Evolutionary conservation across 2,329 filamentous ascomycete genomes (phyloP), one percentile per base, ranked within the genome.

Genomic region (Sclerotinia borealis): DNA sequence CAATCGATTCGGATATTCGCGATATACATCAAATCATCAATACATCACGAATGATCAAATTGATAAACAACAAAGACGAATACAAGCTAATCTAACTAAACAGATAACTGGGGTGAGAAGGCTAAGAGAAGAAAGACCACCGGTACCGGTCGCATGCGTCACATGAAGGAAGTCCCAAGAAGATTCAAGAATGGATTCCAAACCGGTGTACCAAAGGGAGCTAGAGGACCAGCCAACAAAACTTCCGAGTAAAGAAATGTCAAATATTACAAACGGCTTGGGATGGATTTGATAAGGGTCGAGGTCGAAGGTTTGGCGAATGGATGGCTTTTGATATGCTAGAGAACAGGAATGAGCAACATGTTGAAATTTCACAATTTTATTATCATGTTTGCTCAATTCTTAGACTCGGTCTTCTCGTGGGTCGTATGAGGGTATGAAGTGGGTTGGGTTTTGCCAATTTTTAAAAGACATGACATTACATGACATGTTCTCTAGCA

Each of bases 81-180:
- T 87, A 88, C 83, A 87, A 84, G 87, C 88, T 76, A 85, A 85
- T 75, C 85, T 84, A 75, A 80, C 84, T 75, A 85, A 85, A 78
- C 78, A 98, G 93, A 89, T 89, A 97, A 99, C 91, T 99, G 95
- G 95, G 87, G 91, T 81, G 93, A 98, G 88, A 99, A 99, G 91
- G 93, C 93, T 76, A 98, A 98, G 92, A 87, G 95, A 81, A 96
- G 95, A 90, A 98, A 97, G 93, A 97, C 93, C 78, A 93, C 91
- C 79, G 95, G 95, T 76, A 93, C 92, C 77, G 95, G 95, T 80
- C 91, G 95, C 81, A 95, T 93, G 89, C 88, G 92, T 79, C 91
- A 93, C 84, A 86, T 99, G 79, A 96, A 96, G 86, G 86, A 85
- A 76, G 88, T 99, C 78, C 84, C 92, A 78, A 89, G 95, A 80